Evolutionary conservation across 1,284 basidiomycete genomes (phyloP), one percentile per base, ranked within the genome.

Genomic region (Rhodotorula sp.): DNA sequence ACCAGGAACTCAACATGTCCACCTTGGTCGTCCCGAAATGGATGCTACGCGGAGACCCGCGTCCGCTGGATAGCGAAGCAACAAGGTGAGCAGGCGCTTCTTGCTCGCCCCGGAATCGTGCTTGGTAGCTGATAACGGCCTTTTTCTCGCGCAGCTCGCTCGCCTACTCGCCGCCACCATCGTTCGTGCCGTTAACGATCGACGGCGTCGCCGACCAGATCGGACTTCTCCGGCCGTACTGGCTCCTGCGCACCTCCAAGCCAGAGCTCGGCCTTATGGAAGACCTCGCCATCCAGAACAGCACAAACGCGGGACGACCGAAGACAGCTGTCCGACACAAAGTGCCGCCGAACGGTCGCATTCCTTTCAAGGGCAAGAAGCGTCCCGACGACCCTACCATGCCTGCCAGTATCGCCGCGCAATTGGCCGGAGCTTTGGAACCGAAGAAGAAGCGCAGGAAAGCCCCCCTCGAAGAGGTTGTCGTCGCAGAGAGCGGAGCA

Each of bases 181-280:
- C 90, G 0, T 90, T 94, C 76, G 80, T 92, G 5, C 87, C 87
- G 2, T 84, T 97, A 75, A 86, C 85, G 3, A 82, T 86, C 2
- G 82, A 82, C 56, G 87, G 86, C 60, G 83, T 91, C 76, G 86
- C 90, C 26, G 82, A 87, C 24, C 91, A 95, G 77, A 92, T 96
- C 75, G 94, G 91, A 1, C 82, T 98, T 42, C 85, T 98, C 75
- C 89, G 87, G 71, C 80, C 85, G 0, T 96, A 89, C 82, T 95
- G 68, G 48, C n/a, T 54, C 42, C 69, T 70, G 1, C 72, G 77
- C 29, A 49, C 42, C 22, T 17, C 61, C 20, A 59, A 60, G 74
- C 72, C 68, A 56, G 60, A 71, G 7, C 64, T 64, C 55, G 71
- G 67, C 18, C 69, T 78, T 45, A 54, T 10, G 70, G 79, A 76